A percentile compares a stretch with the other conserved stretches of the same genome.
Conservation (phyloP, 345 rosid genomes). For the Hypericum androsaemum region DNA sequence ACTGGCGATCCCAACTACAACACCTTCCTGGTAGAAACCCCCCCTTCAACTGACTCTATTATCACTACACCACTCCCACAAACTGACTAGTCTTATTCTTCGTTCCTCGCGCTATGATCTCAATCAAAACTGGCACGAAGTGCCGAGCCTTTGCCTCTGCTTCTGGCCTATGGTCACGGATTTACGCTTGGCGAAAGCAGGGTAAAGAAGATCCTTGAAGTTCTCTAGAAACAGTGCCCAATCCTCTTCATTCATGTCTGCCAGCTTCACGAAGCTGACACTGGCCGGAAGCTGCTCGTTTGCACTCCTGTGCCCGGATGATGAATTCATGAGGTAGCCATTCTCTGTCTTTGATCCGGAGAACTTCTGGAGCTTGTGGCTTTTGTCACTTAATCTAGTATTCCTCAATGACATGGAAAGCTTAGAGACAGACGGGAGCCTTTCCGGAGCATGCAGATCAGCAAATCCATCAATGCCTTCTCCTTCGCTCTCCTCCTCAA, state of each 20-base stretch:
- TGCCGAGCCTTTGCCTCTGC: slow-evolving; percentile 92
- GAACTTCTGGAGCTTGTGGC: slow-evolving; percentile 28
- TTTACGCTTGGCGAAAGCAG: slow-evolving; percentile 65
- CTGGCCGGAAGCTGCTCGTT: slow-evolving; percentile 78
- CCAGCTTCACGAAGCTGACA: slow-evolving; percentile 67
- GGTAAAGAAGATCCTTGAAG: slow-evolving; percentile 58
- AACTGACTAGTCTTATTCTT: slow-evolving; percentile 15
- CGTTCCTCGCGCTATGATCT: not conserved
- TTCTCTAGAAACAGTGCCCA: slow-evolving; percentile 71
- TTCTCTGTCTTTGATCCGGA: slow-evolving; percentile 39
- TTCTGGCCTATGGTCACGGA: slow-evolving; percentile 55
- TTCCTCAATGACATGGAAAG: slow-evolving; percentile 70
- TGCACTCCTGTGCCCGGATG: slow-evolving; percentile 82
- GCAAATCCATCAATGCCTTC: slow-evolving; percentile 38
- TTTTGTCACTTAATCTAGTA: slow-evolving; percentile 47
- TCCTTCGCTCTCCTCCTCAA: slow-evolving; percentile 40
- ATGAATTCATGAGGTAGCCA: slow-evolving; percentile 38
- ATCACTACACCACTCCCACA: slow-evolving; percentile 19
- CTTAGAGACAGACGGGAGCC: slow-evolving; percentile 41
- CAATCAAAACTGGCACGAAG: slow-evolving; percentile 97
- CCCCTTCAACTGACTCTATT: slow-evolving; percentile 16
- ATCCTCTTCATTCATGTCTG: slow-evolving; percentile 78
- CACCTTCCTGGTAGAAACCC: slow-evolving; percentile 17
- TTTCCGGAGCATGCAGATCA: slow-evolving; percentile 22
- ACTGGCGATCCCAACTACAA: slow-evolving; percentile 17